Evolutionary conservation across 2,329 filamentous ascomycete genomes (phyloP).

Genomic region (Lachnellula subtilissima): DNA sequence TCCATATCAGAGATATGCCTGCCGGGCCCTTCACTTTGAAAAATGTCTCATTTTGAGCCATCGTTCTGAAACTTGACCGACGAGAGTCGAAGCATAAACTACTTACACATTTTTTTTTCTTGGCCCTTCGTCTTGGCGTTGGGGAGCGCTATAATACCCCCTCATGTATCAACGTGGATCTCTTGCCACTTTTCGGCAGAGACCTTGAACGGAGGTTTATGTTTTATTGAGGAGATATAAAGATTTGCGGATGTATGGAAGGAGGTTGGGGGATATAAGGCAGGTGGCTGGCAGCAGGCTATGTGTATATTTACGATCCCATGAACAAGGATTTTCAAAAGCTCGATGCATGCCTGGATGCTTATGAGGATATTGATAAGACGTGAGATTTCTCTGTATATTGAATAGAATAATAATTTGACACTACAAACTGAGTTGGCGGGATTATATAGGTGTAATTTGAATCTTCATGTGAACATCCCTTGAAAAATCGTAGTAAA

Average conservation of each 20-base stretch:
- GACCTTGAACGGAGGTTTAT: conserved; percentile 28
- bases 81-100: conserved; percentile 7
- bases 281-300: conserved; percentile 1
- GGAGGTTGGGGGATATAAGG: conserved; percentile 1
- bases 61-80: no score
- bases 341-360: conserved; percentile 6
- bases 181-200: conserved; percentile 20
- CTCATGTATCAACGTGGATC: conserved; percentile 23
- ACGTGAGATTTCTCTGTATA: conserved; percentile 9
- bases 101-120: conserved; percentile 25
- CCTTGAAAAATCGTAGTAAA: no score
- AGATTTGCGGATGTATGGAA: conserved; percentile 8
- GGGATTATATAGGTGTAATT: not conserved
- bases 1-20: not conserved
- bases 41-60: no score
- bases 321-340: conserved; percentile 23
- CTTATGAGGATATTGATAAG: not conserved
- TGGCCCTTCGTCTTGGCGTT: conserved; percentile 27
- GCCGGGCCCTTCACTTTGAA: no score
- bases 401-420: not conserved
- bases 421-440: not conserved
- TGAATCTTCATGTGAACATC: not conserved
- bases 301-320: conserved; percentile 28
- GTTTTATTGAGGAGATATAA: conserved; percentile 13
- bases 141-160: conserved; percentile 26